Base-by-base conservation (phyloP, 129 eudicot species). In the Solidago caesia region DNA sequence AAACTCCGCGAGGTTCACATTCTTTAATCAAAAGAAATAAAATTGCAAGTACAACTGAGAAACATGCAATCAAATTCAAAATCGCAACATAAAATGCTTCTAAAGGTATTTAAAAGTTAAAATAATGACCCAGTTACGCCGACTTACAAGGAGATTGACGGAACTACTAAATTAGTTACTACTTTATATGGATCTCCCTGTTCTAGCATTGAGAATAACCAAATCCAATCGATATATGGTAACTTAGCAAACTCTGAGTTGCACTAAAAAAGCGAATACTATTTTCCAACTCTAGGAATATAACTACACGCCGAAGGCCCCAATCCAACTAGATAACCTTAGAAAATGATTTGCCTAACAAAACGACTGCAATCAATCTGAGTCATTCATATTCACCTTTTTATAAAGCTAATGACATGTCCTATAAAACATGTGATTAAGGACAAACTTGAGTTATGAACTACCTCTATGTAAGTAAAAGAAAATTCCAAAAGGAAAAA, bases 391-490 rank as follows among this genome's bases (percentile, higher is more conserved):
- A 75, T 70, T 71, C 84, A 79, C 84, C 68, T 69, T 75, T 33
- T 75, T 70, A 81, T 69, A 69, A 71, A 75, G 48, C 81, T 75
- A 70, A 81, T 27, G 29, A 25, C 68, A 52, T 46, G 44, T 70
- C 74, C 82, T 80, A 58, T 71, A 69, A 61, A 67, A 74, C 81
- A 70, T 79, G 63, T 47, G 52, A 48, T 74, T 58, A 58, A 72
- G 62, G 64, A 84, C 73, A 76, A 53, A 72, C 84, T 65, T 71
- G 39, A 55, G 71, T 41, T 71, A 47, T 71, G 14, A 71, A 75
- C 87, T 66, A 78, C 80, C 63, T 71, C 80, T 81, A 73, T 81
- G 80, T 84, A 81, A 68, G 69, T 46, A 27, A 56, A 67, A 67
- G 41, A 57, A 68, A 76, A 25, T 43, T 56, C 52, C 72, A 53